Percentiles rank a stretch among this genome's conserved stretches.
These are phyloP conservation scores for Fusarium metavorans DNA, from an alignment of 2,329 filamentous ascomycete genomes.

Conservation along the genomic window DNA sequence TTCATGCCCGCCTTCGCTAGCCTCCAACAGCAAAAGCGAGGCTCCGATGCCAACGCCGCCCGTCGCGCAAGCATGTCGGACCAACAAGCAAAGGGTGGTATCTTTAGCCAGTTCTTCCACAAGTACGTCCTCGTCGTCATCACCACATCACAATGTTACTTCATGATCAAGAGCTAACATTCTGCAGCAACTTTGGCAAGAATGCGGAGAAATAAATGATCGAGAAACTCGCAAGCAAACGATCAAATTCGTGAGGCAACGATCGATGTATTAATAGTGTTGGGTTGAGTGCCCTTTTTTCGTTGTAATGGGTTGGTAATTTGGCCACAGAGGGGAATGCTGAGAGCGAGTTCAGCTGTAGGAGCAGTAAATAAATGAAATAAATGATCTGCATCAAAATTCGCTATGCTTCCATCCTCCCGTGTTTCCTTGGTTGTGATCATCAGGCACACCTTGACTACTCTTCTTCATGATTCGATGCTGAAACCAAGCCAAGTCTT, in stretches of 20 bases:
- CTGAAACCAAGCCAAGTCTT: neutral
- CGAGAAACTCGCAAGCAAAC: neutral
- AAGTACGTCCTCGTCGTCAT: constrained; percentile 58
- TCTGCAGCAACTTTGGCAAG: constrained; percentile 49
- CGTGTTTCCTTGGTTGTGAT: neutral
- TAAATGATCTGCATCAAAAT: constrained; percentile 10
- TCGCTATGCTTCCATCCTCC: neutral
- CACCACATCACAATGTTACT: neutral
- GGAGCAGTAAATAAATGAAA: constrained; percentile 17
- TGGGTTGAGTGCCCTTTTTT: neutral
- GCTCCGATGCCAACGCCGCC: constrained; percentile 56
- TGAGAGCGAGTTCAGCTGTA: constrained; percentile 25
- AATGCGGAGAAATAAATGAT: constrained; percentile 46
- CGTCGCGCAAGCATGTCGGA: constrained; percentile 68
- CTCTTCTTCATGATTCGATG: neutral
- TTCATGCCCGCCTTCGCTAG: constrained; percentile 62
- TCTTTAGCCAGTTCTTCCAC: constrained; percentile 68
- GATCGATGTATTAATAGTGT: constrained; percentile 17
- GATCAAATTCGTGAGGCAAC: neutral
- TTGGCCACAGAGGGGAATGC: constrained; percentile 14
- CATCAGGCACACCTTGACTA: constrained; percentile 14
- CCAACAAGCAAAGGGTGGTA: constrained; percentile 61
- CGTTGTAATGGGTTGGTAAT: constrained; percentile 6
- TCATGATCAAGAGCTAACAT: constrained; percentile 1
- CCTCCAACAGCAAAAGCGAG: constrained; percentile 64